Conservation (phyloP, 352 stramenopile species). For the Pythium diclinum region DNA sequence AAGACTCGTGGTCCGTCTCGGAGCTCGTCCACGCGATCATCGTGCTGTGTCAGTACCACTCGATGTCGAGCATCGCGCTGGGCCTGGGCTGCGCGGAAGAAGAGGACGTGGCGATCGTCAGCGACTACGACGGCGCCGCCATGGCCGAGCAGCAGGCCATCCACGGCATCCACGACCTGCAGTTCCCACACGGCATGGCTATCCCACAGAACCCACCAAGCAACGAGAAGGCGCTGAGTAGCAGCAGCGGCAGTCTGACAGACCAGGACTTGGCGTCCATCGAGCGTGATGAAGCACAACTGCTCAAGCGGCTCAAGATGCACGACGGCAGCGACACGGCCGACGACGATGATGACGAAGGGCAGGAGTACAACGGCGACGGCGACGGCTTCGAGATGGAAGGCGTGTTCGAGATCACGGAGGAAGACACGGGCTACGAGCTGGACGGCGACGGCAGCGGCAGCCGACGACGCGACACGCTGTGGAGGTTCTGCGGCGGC, state of each 20-base stretch:
- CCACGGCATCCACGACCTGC: conserved; percentile 22
- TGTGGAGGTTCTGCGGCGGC: conserved; percentile 82
- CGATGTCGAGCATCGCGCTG: conserved; percentile 76
- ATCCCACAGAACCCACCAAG: neutral
- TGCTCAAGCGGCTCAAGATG: conserved; percentile 63
- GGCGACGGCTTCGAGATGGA: conserved; percentile 20
- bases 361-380: conserved; percentile 1
- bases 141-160: conserved; percentile 29
- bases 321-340: conserved; percentile 63
- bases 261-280: conserved; percentile 71
- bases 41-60: conserved; percentile 80
- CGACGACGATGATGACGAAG: conserved; percentile 21
- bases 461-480: conserved; percentile 51
- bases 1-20: conserved; percentile 84
- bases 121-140: conserved; percentile 52
- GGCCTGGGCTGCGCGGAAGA: conserved; percentile 74
- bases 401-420: conserved; percentile 52
- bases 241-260: conserved; percentile 44
- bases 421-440: conserved; percentile 48
- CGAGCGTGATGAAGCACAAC: conserved; percentile 66
- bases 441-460: conserved; percentile 27
- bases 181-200: conserved; percentile 23
- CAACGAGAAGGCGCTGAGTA: conserved; percentile 24
- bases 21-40: conserved; percentile 87
- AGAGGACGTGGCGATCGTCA: conserved; percentile 67